A percentile compares a stretch with the other conserved stretches of the same genome.
phyloP scores from a whole-genome alignment of 2,329 filamentous ascomycete genomes.

The Colletotrichum shisoi region DNA sequence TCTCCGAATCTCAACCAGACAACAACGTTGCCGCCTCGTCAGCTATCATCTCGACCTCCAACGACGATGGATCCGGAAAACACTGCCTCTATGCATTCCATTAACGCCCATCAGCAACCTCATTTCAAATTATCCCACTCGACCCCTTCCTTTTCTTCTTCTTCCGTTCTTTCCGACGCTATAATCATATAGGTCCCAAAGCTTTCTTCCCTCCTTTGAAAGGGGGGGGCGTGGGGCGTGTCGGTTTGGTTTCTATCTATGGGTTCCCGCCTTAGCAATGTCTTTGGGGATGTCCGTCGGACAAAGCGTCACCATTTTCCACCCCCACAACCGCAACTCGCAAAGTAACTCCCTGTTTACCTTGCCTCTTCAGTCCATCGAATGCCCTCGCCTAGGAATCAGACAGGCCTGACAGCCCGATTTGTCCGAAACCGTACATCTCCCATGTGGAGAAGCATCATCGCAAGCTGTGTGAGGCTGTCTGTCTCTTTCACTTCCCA shows the following conservation, averaged over 20 bases:
- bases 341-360: slow-evolving; percentile 19
- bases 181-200: slow-evolving; percentile 15
- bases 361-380: neutral
- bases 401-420: slow-evolving; percentile 19
- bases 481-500: neutral
- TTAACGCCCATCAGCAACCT: neutral
- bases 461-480: slow-evolving; percentile 26
- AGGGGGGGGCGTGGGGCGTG: slow-evolving; percentile 32
- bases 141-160: neutral
- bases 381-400: slow-evolving; percentile 2
- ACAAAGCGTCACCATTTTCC: slow-evolving; percentile 37
- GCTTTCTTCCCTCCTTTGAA: neutral
- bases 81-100: slow-evolving; percentile 2
- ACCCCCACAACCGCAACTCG: slow-evolving; percentile 21
- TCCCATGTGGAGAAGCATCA: slow-evolving; percentile 19
- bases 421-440: neutral
- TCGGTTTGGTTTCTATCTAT: slow-evolving; percentile 34
- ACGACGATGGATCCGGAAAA: neutral
- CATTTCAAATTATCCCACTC: slow-evolving; percentile 2
- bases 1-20: slow-evolving; percentile 15
- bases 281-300: slow-evolving; percentile 42
- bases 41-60: slow-evolving; percentile 22
- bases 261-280: slow-evolving; percentile 35
- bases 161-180: neutral
- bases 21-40: slow-evolving; percentile 9